Evolutionary conservation across 1,139 yeast species (phyloP), one percentile per base, ranked within the genome.

Genomic region (Debaryomyces fabryi): DNA sequence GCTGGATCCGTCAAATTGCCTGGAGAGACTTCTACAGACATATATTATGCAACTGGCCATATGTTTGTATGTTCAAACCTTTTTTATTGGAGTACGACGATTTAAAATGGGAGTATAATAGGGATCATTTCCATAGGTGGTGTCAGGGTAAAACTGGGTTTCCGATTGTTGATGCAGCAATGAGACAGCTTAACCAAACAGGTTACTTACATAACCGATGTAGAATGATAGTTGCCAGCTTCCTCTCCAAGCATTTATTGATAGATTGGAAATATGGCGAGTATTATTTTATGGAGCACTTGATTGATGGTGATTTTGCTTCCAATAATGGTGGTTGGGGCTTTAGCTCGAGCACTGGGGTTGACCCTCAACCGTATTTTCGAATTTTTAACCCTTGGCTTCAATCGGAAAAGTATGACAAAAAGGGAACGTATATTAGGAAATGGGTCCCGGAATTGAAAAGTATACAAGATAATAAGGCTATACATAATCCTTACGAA

Each of bases 291-390:
- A 68, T 76, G 59, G 70, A 70, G 50, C 71, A 71, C 49, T 64
- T 81, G 41, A 61, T 79, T 2, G 86, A 81, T 58, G 77, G 77
- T 18, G 86, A 81, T 57, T 71, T 79, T 54, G 72, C 81, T 25
- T 78, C 81, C 43, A 81, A 81, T 57, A 72, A 75, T 46, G 83
- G 81, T 3, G 85, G 85, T 1, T 81, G 85, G 86, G 82, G 82
- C 1, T 79, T 79, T 58, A 65, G 77, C 45, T 71, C 82, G 3
- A 71, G 80, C 48, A 74, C 77, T 2, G 82, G 83, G 0, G 73
- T 76, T 13, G 81, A 78, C 54, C 78, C 81, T 1, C 85, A 80
- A 56, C 85, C 85, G 1, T 79, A 77, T 66, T 80, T 79, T 58
- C 65, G 85, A 30, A 74, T 80, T 16, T 77, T 81, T 60, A 81